Conservation (phyloP, 768 basidiomycete species). For the Leccinum barrowsii region DNA sequence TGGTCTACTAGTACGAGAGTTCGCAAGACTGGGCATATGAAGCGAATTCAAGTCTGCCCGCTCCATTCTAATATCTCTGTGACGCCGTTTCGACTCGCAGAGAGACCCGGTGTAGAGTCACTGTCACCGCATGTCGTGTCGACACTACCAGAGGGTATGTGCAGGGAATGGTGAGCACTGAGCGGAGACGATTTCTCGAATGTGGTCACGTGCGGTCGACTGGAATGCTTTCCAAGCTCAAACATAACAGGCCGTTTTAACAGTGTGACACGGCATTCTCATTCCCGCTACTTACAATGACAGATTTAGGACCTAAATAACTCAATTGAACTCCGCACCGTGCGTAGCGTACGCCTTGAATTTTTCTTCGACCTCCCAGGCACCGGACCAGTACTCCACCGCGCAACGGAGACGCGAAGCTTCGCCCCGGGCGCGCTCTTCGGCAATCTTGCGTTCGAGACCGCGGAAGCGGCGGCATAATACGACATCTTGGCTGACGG, state of each 20-base stretch:
- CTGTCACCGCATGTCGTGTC: too few relatives aligned
- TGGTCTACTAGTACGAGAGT: neutral
- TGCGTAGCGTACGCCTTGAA: conserved; percentile 36
- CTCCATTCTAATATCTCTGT: too few relatives aligned
- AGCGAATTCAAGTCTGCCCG: neutral
- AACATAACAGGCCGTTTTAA: too few relatives aligned
- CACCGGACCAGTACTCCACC: conserved; percentile 85
- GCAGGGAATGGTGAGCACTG: too few relatives aligned
- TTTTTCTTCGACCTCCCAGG: conserved; percentile 94
- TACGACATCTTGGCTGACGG: conserved; percentile 71
- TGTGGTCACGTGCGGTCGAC: too few relatives aligned
- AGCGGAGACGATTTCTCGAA: too few relatives aligned
- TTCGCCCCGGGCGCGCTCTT: conserved; percentile 49
- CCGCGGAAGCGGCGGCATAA: conserved; percentile 78
- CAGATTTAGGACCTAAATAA: neutral
- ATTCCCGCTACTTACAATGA: neutral
- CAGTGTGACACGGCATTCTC: neutral
- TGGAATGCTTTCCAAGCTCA: too few relatives aligned
- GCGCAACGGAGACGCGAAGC: conserved; percentile 61
- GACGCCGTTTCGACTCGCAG: too few relatives aligned
- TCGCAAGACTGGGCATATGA: neutral
- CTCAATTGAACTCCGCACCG: neutral
- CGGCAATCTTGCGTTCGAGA: conserved; percentile 71
- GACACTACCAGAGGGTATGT: too few relatives aligned
- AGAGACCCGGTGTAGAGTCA: too few relatives aligned